A percentile compares a stretch with the other conserved stretches of the same genome.
Evolutionary conservation across 345 rosid genomes (phyloP).

Genomic region (Pistacia integerrima): DNA sequence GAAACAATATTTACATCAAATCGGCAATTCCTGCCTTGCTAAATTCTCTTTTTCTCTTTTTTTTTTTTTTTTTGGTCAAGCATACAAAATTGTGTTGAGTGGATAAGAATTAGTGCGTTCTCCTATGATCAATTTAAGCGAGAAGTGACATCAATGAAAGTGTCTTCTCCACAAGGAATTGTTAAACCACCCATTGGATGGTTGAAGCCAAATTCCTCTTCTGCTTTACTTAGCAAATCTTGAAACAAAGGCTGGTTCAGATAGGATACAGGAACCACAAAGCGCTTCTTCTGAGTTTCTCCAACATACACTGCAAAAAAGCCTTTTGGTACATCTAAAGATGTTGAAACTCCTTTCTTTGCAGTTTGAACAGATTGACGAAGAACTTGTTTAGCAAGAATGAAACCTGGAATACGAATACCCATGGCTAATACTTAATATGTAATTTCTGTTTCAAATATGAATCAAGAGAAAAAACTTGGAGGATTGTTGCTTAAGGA

Average conservation of each 20-base stretch:
- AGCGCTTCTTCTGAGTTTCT: slow-evolving; percentile 32
- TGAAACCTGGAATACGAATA: background rate
- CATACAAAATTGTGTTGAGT: background rate
- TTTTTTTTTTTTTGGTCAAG: no score
- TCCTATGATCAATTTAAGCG: slow-evolving; percentile 19
- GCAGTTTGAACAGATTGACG: background rate
- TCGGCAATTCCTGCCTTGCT: background rate
- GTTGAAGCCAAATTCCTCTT: slow-evolving; percentile 43
- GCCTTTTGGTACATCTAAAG: slow-evolving; percentile 17
- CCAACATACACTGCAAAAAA: slow-evolving; percentile 19
- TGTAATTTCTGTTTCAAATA: background rate
- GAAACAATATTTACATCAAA: background rate
- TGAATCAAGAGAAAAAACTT: background rate
- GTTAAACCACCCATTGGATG: slow-evolving; percentile 42
- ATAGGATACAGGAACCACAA: slow-evolving; percentile 31
- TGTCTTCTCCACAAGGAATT: slow-evolving; percentile 40
- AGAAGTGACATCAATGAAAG: slow-evolving; percentile 34
- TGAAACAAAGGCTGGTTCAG: slow-evolving; percentile 42
- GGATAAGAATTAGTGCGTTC: background rate
- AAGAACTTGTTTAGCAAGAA: slow-evolving; percentile 14
- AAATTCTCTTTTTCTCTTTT: no score
- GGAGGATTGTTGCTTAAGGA: background rate
- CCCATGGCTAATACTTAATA: background rate
- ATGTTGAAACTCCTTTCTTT: slow-evolving; percentile 5
- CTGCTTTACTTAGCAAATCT: slow-evolving; percentile 32